These are phyloP conservation scores for Symbiodinium pilosum DNA, from an alignment of 73 alveolate species.

Conservation along the genomic window DNA sequence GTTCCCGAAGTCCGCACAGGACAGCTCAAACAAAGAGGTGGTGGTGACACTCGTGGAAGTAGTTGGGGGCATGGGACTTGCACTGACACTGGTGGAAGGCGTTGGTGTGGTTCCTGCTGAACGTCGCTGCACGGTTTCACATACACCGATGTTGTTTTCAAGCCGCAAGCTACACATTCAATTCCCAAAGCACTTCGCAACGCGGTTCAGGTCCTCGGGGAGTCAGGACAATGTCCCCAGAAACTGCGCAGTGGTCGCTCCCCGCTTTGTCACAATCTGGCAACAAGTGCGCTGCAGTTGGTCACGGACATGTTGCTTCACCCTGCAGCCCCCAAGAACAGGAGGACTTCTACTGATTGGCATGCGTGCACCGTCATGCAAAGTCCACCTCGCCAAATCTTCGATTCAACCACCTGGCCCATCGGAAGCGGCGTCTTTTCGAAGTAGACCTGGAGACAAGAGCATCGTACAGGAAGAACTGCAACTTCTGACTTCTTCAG, in stretches of 20 bases:
- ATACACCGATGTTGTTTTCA: too few species aligned
- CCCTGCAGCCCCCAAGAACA: neutral
- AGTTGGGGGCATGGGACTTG: neutral
- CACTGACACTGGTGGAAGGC: neutral
- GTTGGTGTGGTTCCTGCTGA: neutral
- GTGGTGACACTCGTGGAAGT: neutral
- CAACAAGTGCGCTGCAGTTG: too few species aligned
- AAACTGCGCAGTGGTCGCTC: slow-evolving; percentile 15
- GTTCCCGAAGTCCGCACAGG: slow-evolving; percentile 6
- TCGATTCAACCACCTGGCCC: neutral
- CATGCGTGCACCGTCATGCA: too few species aligned
- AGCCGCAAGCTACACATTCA: too few species aligned
- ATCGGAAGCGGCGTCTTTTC: neutral
- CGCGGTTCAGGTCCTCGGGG: too few species aligned
- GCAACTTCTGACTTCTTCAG: neutral
- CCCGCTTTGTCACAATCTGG: slow-evolving; percentile 9
- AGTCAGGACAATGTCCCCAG: slow-evolving; percentile 2
- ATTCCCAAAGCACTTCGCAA: too few species aligned
- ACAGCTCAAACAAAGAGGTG: neutral
- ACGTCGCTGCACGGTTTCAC: too few species aligned
- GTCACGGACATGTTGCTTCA: neutral
- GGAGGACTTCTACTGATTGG: neutral
- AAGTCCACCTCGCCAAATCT: neutral
- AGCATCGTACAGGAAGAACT: too few species aligned
- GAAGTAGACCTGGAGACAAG: neutral